Evolutionary conservation across 2,329 filamentous ascomycete species (phyloP), one percentile per base, ranked within the genome.

Genomic region (Orbilia javanica): DNA sequence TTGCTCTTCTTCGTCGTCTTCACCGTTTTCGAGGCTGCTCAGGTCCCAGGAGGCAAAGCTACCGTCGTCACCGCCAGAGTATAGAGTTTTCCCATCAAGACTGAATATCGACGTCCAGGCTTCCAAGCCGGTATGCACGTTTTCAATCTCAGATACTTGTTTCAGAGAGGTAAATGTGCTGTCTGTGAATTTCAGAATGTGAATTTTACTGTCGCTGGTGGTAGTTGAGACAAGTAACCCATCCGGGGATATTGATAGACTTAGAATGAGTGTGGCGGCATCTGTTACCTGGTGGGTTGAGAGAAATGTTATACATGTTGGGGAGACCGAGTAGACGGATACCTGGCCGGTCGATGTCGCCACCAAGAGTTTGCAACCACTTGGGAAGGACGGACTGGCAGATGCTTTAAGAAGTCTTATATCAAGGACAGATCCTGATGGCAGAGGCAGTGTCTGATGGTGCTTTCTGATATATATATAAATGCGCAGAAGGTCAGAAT

Each of bases 51-150:
- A 20, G 22, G 69, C 75, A 27, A 79, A 79, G 25, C 69, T 79
- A 8, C 29, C 62, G 13, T 79, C 75, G 27, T 79, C 75, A 27
- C 75, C 75, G 29, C 75, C 75, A n/a, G 75, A 67, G 48, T 74
- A 79, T 22, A 79, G 22, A 1, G 13, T 62, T 7, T 52, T 69
- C 3, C 70, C 65, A 55, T 78, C 63, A 13, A n/a, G 13, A 22
- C 52, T 67, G 39, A 79, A 74, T 25, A 60, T 55, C 18, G 68
- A 69, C 7, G 64, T 73, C 75, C 75, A 79, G 25, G 75, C 69
- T 36, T 79, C 75, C 53, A 79, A 29, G 1, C n/a, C 25, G 22
- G 63, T 57, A 25, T 79, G 75, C 0, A 34, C 67, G 25, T 72
- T 46, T 5, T 46, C 31, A 15, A 72, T 42, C 34, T 72, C 63